Base-by-base conservation (phyloP, 192 early-diverging fungal genomes). In the Umbelopsis sp. region DNA sequence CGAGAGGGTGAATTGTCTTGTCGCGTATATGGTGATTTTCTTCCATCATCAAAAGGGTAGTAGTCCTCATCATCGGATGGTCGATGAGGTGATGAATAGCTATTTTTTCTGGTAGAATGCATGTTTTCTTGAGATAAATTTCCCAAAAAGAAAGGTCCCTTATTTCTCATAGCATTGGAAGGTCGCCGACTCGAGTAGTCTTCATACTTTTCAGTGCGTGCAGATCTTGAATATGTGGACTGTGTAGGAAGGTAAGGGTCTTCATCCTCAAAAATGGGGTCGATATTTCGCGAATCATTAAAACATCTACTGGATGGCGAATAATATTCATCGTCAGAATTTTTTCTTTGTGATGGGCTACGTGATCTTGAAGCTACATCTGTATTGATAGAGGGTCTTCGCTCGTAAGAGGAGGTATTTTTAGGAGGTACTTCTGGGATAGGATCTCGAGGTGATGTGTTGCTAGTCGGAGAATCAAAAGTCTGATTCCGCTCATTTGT, bases 211-310 rank as follows among this genome's bases (percentile, higher is more conserved):
- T 62, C 56, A 1, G 26, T 62, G 17, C 16, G 26, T 4, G 56
- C 20, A 20, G 56, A 62, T 32, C 56, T 62, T 6, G 56, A 34
- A 29, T 14, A 26, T 10, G 31, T 34, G 17, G 56, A 17, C n/a
- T 49, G 47, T 16, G 47, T 17, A 16, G 47, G 56, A 32, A 29
- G 26, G 26, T 62, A 62, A 20, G 10, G 17, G 7, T 62, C 56
- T 62, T 62, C 56, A 32, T 62, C 56, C 26, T 62, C 56, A 14
- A 62, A 62, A 34, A 62, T 62, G 17, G 56, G 56, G 56, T 62
- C 56, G 56, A 62, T 62, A 62, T 32, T 32, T 62, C 56, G 26
- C 17, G 26, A 12, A 31, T 62, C 56, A 20, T 62, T 62, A 20
- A 62, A 62, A 34, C 17, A 62, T 34, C 56, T 22, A 62, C 3